Percentiles rank a stretch among this genome's conserved stretches.
Conservation (phyloP, 2,329 filamentous ascomycete genomes). For the Talaromyces sp. region DNA sequence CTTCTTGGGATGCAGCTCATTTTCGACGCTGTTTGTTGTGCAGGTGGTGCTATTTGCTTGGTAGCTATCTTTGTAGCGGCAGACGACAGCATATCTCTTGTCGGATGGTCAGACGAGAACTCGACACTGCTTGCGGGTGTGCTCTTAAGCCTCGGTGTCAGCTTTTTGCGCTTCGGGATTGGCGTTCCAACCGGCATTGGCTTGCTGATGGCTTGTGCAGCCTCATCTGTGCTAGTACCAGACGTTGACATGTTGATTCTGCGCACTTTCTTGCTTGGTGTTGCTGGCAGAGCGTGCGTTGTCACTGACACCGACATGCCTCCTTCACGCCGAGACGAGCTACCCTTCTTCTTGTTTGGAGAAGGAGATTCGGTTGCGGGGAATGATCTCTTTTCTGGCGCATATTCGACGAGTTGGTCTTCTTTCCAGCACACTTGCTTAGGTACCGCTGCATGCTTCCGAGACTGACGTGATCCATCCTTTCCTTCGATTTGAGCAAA, state of each 20-base stretch:
- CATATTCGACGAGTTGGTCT: conserved; percentile 32
- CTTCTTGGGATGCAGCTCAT: conserved; percentile 24
- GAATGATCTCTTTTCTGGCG: conserved; percentile 7
- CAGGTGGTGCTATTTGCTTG: conserved; percentile 9
- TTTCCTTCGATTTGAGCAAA: conserved; percentile 1
- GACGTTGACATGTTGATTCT: conserved; percentile 11
- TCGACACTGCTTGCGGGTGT: conserved; percentile 15
- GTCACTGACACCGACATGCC: not conserved
- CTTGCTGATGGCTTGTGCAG: conserved; percentile 1
- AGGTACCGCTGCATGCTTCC: conserved; percentile 17
- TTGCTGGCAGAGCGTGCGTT: conserved; percentile 12
- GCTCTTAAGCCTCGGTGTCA: conserved; percentile 34
- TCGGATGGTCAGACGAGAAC: not conserved
- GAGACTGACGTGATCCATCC: not conserved
- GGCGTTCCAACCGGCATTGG: conserved; percentile 23
- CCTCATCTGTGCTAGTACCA: not conserved
- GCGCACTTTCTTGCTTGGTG: conserved; percentile 18
- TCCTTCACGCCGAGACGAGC: conserved; percentile 6
- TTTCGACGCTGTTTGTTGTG: conserved; percentile 21
- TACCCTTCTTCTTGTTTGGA: conserved; percentile 22
- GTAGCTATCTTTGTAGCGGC: not conserved
- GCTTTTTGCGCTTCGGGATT: conserved; percentile 31
- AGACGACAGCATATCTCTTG: not conserved
- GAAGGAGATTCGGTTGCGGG: conserved; percentile 1
- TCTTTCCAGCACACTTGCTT: conserved; percentile 40